Evolutionary conservation across 148 eudicot species (phyloP), one percentile per base, ranked within the genome.

Genomic region (Salicornia ramosissima): DNA sequence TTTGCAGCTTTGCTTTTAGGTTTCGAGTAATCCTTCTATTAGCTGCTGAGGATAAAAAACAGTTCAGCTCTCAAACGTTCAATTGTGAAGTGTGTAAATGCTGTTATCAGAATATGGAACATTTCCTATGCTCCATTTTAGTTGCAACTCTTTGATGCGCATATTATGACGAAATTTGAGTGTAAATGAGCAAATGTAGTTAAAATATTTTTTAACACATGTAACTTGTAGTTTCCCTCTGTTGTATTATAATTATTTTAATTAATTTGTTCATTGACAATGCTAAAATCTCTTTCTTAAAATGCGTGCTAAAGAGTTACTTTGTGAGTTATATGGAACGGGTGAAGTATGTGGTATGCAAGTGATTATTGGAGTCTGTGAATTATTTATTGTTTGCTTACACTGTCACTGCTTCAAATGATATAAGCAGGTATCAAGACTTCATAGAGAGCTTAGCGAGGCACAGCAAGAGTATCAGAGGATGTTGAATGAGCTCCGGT

Each of bases 401-500:
- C 19, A 54, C 24, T 66, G 25, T 31, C 19, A 54, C 24, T 66
- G 25, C 43, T 67, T 25, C 18, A 39, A 8, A 30, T 64, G 68
- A 46, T 22, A 24, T 66, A 31, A 64, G 58, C 69, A 80, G 83
- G 80, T 61, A 42, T 30, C 34, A 10, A 75, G 55, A 65, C 75
- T 80, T 14, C 53, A n/a, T 51, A 34, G 16, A 33, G 77, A 77
- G 56, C 75, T 80, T 49, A 59, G 67, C 70, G 80, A 60, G 46
- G 80, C 70, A 55, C 77, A 39, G 22, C 29, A 65, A 59, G 75
- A 80, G 68, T 70, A 80, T 71, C 65, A 55, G 46, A 80, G 71
- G 22, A 77, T 80, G 83, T 77, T 65, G 22, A 61, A 36, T n/a
- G 80, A 80, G 60, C 78, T 80, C 24, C 43, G 72, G 29, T 64